phyloP scores from a whole-genome alignment of 345 rosid species.

The Pelargonium nanum region DNA sequence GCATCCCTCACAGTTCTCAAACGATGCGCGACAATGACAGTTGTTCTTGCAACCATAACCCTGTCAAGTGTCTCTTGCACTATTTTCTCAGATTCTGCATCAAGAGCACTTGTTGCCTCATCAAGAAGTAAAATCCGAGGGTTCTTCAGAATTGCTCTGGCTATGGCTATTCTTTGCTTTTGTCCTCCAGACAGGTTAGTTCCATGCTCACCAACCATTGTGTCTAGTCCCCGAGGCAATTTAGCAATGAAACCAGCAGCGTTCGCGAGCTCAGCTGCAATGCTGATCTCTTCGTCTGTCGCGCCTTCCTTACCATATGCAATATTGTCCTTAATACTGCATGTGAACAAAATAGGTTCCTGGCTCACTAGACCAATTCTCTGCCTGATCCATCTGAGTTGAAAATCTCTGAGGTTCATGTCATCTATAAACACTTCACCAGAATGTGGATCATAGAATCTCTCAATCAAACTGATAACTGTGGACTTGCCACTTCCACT shows the following conservation, averaged over 20 bases:
- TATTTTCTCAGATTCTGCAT: slow-evolving; percentile 75
- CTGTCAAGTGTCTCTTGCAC: slow-evolving; percentile 80
- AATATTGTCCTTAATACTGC: slow-evolving; percentile 61
- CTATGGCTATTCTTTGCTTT: slow-evolving; percentile 86
- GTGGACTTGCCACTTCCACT: slow-evolving; percentile 95
- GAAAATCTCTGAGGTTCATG: slow-evolving; percentile 53
- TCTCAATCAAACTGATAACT: slow-evolving; percentile 58
- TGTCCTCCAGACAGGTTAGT: slow-evolving; percentile 94
- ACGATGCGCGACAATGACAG: slow-evolving; percentile 77
- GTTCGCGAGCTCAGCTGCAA: slow-evolving; percentile 66
- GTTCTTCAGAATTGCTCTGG: slow-evolving; percentile 76
- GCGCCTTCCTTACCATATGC: slow-evolving; percentile 70
- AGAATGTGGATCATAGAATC: slow-evolving; percentile 69
- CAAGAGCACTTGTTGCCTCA: slow-evolving; percentile 89
- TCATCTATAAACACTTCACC: slow-evolving; percentile 65
- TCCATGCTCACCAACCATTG: slow-evolving; percentile 91
- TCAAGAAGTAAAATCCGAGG: slow-evolving; percentile 67
- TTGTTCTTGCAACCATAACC: slow-evolving; percentile 68
- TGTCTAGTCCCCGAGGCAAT: slow-evolving; percentile 72
- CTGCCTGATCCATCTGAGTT: slow-evolving; percentile 62
- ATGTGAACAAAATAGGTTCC: slow-evolving; percentile 67
- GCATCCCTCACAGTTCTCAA: slow-evolving; percentile 67
- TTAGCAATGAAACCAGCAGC: slow-evolving; percentile 69
- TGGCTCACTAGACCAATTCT: slow-evolving; percentile 79
- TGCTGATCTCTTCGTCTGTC: slow-evolving; percentile 52